These are phyloP conservation scores for Panaeolus cyanescens DNA, from an alignment of 768 basidiomycete genomes.

Conservation along the genomic window DNA sequence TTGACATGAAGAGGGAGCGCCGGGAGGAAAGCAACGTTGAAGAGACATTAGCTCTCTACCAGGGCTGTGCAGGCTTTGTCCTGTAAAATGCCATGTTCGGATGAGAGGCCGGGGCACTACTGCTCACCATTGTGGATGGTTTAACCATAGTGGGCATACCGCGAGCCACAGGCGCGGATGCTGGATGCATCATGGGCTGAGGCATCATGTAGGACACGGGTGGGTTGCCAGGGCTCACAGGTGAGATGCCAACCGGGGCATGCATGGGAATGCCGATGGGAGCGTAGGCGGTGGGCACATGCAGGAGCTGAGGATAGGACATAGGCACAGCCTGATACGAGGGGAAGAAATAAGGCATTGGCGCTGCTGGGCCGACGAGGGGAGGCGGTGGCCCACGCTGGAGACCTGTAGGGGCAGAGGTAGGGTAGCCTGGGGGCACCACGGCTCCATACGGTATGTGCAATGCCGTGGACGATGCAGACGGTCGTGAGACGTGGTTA, in stretches of 20 bases:
- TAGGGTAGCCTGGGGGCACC: constrained; percentile 9
- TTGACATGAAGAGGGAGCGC: neutral
- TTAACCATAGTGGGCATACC: neutral
- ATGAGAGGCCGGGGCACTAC: neutral
- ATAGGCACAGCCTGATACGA: constrained; percentile 22
- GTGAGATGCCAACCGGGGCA: neutral
- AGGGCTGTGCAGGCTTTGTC: neutral
- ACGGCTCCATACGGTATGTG: constrained; percentile 8
- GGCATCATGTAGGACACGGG: constrained; percentile 11
- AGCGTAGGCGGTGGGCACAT: constrained; percentile 15
- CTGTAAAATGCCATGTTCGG: neutral
- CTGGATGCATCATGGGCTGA: neutral
- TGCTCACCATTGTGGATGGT: neutral
- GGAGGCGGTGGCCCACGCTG: constrained; percentile 6
- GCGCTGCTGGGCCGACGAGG: constrained; percentile 6
- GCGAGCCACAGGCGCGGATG: neutral
- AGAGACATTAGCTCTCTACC: neutral
- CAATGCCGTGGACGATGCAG: constrained; percentile 1
- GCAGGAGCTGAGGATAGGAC: constrained; percentile 19
- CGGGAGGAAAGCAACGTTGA: neutral
- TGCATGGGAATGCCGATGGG: constrained; percentile 17
- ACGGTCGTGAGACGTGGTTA: constrained; percentile 15
- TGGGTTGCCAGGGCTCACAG: neutral
- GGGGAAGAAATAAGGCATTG: constrained; percentile 26
- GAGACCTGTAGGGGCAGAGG: constrained; percentile 3